Evolutionary conservation across 2,329 filamentous ascomycete genomes (phyloP), one percentile per base, ranked within the genome.

Genomic region (Ceratocystiopsis minuta): DNA sequence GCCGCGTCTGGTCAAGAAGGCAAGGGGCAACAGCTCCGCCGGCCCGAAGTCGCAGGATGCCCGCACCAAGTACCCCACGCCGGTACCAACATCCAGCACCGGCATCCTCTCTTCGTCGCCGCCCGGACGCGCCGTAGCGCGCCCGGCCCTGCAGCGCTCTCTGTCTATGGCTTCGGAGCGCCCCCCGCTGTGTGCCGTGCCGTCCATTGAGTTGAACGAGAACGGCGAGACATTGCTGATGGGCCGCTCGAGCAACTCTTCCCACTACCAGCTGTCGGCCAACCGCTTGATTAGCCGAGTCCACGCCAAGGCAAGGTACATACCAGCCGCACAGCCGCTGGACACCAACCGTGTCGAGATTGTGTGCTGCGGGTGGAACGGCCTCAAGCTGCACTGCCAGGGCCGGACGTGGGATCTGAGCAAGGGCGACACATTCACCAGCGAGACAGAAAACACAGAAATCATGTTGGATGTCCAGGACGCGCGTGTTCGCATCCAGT

Each of bases 401-500:
- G 85, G 85, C 43, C 77, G 79, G 50, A 80, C 84, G 3, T 88
- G 83, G 67, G 84, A 94, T 50, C 62, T 98, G 53, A 70, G 67
- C 49, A 95, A 94, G 63, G 85, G 82, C 16, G 86, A 94, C 56
- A 81, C 75, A 39, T 96, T 95, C 60, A 80, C 78, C 38, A 93
- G 86, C 44, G 84, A 93, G 60, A 87, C 86, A 28, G 83, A 87
- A 55, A 75, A 78, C 50, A 78, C 78, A 16, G 86, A 93, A 53
- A 86, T 98, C 57, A 92, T 98, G 76, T 65, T 98, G 48, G 87
- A 96, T 57, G 86, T 96, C 36, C 85, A 94, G 53, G 87, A 93
- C 56, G 79, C 86, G 42, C 81, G 90, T 48, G 85, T 96, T 37
- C 69, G 94, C 58, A 66, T 98, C 47, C 75, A 79, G 55, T 96